Conservation (phyloP, 768 basidiomycete species). For the Serpula lacrymans region DNA sequence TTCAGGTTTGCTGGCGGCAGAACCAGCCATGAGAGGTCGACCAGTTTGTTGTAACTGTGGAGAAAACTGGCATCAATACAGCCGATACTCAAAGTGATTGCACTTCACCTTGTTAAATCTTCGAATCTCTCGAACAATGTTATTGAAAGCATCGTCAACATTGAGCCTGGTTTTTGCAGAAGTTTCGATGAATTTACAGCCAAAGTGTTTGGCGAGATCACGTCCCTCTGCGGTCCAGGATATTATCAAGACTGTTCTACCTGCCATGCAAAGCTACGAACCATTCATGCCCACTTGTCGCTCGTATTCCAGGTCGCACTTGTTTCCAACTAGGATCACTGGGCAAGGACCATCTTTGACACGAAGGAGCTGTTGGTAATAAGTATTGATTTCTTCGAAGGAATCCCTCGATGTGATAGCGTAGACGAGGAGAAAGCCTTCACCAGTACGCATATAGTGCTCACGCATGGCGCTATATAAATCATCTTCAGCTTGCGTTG, state of each 20-base stretch:
- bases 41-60: constrained; percentile 79
- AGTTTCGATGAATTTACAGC: constrained; percentile 56
- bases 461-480: constrained; percentile 57
- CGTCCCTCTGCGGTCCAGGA: constrained; percentile 46
- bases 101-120: constrained; percentile 51
- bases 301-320: constrained; percentile 59
- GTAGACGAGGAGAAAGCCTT: constrained; percentile 65
- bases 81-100: too few relatives aligned
- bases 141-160: constrained; percentile 57
- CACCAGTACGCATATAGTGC: constrained; percentile 65
- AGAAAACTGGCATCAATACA: constrained; percentile 1
- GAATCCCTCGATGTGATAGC: constrained; percentile 59
- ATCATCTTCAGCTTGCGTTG: not conserved
- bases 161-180: constrained; percentile 64
- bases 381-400: constrained; percentile 58
- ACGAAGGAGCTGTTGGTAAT: constrained; percentile 58
- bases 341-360: constrained; percentile 64
- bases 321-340: constrained; percentile 61
- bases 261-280: constrained; percentile 19
- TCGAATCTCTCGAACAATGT: constrained; percentile 55
- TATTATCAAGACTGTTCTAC: not conserved
- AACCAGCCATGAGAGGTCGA: constrained; percentile 55
- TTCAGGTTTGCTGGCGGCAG: constrained; percentile 40
- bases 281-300: constrained; percentile 57
- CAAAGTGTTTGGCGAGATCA: constrained; percentile 57